A percentile compares a stretch with the other conserved stretches of the same genome.
These are phyloP conservation scores for Podospora pseudoanserina DNA, from an alignment of 495 filamentous ascomycete genomes.

Conservation along the genomic window DNA sequence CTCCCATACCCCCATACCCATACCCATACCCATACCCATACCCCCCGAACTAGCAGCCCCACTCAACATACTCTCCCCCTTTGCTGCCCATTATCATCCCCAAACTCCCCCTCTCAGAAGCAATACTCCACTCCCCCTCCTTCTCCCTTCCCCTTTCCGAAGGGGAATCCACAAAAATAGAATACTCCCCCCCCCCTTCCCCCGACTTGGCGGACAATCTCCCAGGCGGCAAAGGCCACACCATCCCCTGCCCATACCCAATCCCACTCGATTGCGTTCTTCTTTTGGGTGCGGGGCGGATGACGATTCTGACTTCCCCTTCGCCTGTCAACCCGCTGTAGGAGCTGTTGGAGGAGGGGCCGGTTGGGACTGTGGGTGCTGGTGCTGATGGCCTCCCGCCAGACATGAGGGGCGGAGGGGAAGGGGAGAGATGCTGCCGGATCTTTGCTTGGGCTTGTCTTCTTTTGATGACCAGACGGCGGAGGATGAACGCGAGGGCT, in stretches of 20 bases:
- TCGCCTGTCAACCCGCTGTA: conserved; percentile 19
- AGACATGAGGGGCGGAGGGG: conserved; percentile 3
- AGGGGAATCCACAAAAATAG: not conserved
- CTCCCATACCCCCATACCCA: not conserved
- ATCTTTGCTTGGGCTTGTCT: conserved; percentile 16
- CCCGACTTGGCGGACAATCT: not conserved
- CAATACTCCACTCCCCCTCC: conserved; percentile 1
- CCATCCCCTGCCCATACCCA: not conserved
- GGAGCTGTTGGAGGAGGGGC: not conserved
- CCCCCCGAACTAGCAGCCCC: not conserved
- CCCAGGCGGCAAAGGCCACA: conserved; percentile 5
- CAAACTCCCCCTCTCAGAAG: conserved; percentile 1
- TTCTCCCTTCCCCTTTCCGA: not conserved
- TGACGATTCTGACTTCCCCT: conserved; percentile 32
- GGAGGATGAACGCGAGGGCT: conserved; percentile 28
- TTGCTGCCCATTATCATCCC: not conserved
- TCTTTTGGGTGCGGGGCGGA: conserved; percentile 22
- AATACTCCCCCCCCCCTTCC: not conserved
- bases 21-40: not conserved
- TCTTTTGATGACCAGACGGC: conserved; percentile 20
- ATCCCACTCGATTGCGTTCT: not conserved
- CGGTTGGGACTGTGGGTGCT: conserved; percentile 10
- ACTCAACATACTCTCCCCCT: not conserved
- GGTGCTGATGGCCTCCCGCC: not conserved
- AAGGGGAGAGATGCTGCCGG: conserved; percentile 21